Evolutionary conservation across 2,329 filamentous ascomycete genomes (phyloP), one percentile per base, ranked within the genome.

Genomic region (Aureobasidium subglaciale): DNA sequence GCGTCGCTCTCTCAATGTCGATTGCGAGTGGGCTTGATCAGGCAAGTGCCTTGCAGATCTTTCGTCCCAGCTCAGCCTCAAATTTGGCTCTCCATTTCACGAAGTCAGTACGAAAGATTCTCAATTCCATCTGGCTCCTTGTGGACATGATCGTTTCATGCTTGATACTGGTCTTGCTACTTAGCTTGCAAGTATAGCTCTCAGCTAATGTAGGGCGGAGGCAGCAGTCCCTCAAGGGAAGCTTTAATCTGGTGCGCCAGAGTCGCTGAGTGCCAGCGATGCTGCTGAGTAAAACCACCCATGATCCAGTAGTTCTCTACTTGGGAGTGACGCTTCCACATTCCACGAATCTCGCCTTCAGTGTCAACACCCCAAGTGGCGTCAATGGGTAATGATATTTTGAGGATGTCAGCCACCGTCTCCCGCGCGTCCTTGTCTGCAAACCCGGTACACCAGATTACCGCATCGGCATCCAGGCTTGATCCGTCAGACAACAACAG

Each of bases 251-350:
- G 45, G 6, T 30, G 27, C 15, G 45, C 45, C 20, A 49, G 22
- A 7, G 20, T 35, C 2, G 10, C 10, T 7, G 45, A 49, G 20
- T 49, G 24, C 45, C 45, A 49, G 25, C 30, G 45, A 16, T 49
- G 45, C n/a, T 49, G 45, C 30, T 49, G 45, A 1, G 45, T 49
- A 25, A 30, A 49, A 2, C 45, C 45, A 24, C 45, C 45, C 45
- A 49, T 49, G 16, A 49, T 9, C 45, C 45, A 49, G 8, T 34
- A 49, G 15, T 49, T 35, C 18, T 49, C 29, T 13, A 49, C 45
- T 7, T 49, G 9, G 2, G 25, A 35, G 29, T 49, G 45, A 0
- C 45, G 45, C 30, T 35, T 49, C 45, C 45, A 49, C 45, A 49
- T 35, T 22, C 45, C 45, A 6, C 45, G 30, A 15, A 49, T 25